These are phyloP conservation scores for Thelonectria blattea DNA, from an alignment of 2,329 filamentous ascomycete species.

Conservation along the genomic window DNA sequence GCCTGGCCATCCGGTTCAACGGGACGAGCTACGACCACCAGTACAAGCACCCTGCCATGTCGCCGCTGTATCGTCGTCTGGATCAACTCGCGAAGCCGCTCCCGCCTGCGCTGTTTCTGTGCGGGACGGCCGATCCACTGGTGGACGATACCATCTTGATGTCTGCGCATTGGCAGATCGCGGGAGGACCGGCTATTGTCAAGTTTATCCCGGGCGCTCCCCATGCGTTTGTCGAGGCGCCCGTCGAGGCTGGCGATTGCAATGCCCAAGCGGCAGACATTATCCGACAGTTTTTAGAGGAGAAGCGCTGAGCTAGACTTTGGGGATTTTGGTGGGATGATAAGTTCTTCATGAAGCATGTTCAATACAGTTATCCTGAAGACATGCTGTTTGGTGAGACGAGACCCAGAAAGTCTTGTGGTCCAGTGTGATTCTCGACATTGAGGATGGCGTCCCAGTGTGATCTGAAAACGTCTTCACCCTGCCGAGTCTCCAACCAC, in stretches of 20 bases:
- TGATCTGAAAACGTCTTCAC: not conserved
- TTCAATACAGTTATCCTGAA: not conserved
- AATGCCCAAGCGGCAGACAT: not conserved
- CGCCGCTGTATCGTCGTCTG: conserved; percentile 17
- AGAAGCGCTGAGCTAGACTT: not conserved
- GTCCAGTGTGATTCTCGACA: not conserved
- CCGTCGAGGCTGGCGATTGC: conserved; percentile 11
- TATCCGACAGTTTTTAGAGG: conserved; percentile 8
- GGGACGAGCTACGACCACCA: conserved; percentile 3
- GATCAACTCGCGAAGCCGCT: conserved; percentile 6
- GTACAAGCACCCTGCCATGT: conserved; percentile 5
- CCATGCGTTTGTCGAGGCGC: conserved; percentile 19
- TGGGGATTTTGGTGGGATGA: not conserved
- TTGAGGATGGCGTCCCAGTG: not conserved
- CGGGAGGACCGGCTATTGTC: conserved; percentile 18
- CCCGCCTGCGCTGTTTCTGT: conserved; percentile 22
- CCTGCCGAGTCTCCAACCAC: not conserved
- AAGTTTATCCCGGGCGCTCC: conserved; percentile 22
- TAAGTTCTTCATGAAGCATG: not conserved
- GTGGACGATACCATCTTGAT: conserved; percentile 28
- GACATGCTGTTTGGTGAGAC: not conserved
- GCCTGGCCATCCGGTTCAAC: not conserved
- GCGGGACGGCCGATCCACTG: conserved; percentile 23
- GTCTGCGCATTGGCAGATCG: conserved; percentile 23
- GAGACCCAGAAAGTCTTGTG: not conserved